phyloP scores from a whole-genome alignment of 495 filamentous ascomycete genomes.

The Friedmanniomyces endolithicus region DNA sequence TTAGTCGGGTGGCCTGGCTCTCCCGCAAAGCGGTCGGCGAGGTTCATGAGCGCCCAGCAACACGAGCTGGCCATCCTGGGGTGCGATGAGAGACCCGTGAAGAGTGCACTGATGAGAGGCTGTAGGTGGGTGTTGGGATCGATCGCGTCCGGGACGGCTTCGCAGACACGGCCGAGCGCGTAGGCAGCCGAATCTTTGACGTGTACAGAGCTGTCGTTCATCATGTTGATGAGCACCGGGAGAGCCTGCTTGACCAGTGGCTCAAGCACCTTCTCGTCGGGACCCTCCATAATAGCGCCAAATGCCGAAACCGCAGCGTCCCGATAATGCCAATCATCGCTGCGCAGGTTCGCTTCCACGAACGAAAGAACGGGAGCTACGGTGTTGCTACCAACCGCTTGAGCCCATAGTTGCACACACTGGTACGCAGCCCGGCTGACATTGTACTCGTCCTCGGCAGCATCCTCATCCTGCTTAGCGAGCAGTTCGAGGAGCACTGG shows the following conservation, averaged over 20 bases:
- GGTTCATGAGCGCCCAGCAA: slow-evolving; percentile 98
- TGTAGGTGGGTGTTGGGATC: slow-evolving; percentile 72
- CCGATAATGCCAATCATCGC: slow-evolving; percentile 80
- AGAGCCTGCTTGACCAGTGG: slow-evolving; percentile 91
- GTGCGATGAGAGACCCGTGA: slow-evolving; percentile 77
- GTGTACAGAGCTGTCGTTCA: slow-evolving; percentile 77
- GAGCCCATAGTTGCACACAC: slow-evolving; percentile 86
- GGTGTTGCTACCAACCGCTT: slow-evolving; percentile 70
- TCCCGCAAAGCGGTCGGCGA: slow-evolving; percentile 85
- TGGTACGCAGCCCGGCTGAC: slow-evolving; percentile 90
- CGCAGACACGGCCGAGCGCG: slow-evolving; percentile 88
- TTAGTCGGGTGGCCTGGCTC: slow-evolving; percentile 67
- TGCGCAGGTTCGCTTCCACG: slow-evolving; percentile 79
- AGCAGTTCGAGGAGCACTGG: slow-evolving; percentile 80
- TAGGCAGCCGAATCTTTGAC: slow-evolving; percentile 97
- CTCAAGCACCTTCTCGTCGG: slow-evolving; percentile 75
- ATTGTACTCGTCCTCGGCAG: slow-evolving; percentile 92
- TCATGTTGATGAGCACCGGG: slow-evolving; percentile 83
- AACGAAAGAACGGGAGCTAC: slow-evolving; percentile 75
- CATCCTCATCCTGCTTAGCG: slow-evolving; percentile 96
- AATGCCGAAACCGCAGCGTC: slow-evolving; percentile 98
- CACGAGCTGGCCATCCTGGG: slow-evolving; percentile 96
- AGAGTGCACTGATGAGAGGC: slow-evolving; percentile 73
- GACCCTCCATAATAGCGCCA: slow-evolving; percentile 97
- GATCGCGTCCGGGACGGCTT: slow-evolving; percentile 75